Base-by-base conservation (phyloP, 352 stramenopile species). In the Globisporangium splendens region DNA sequence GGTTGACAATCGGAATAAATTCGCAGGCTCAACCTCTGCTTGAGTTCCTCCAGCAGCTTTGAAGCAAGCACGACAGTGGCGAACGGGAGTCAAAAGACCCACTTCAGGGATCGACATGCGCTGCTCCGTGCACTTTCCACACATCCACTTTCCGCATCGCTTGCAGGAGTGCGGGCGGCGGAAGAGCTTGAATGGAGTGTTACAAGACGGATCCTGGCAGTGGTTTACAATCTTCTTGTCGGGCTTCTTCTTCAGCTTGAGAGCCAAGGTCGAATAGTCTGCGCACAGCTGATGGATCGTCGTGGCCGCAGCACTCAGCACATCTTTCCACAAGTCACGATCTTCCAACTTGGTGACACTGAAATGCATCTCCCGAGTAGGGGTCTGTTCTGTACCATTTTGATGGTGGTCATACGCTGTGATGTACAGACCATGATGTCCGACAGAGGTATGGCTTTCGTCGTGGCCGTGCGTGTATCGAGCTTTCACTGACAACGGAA, bases 321-420 rank as follows among this genome's bases (percentile, higher is more conserved):
- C 69, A 21, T 88, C 71, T 41, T 89, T 90, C 83, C 83, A 93
- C 63, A 88, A 63, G 60, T 93, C 83, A 14, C 83, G 74, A 60
- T 93, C 83, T 52, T 93, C 83, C 5, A 93, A 73, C 61, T 93
- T 93, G 8, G 81, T 93, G 43, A 91, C 81, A 49, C 83, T 93
- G 38, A 93, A 91, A 58, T 93, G 81, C 50, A 93, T 79, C 54
- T 91, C 81, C 21, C 84, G 82, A 21, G 83, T 88, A 15, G 69
- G 68, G 0, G 71, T 67, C 15, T 79, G 68, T 13, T 84, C 70
- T 31, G 77, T 64, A 35, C 86, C 77, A 15, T 28, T 61, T 50
- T 85, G 69, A 61, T 93, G 79, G 59, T 93, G 73, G 58, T 89
- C 78, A 56, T 93, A 93, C 10, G 83, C 82, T 24, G 77, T 90